Conservation (phyloP, 306 rosid genomes). For the Coriaria nepalensis region DNA sequence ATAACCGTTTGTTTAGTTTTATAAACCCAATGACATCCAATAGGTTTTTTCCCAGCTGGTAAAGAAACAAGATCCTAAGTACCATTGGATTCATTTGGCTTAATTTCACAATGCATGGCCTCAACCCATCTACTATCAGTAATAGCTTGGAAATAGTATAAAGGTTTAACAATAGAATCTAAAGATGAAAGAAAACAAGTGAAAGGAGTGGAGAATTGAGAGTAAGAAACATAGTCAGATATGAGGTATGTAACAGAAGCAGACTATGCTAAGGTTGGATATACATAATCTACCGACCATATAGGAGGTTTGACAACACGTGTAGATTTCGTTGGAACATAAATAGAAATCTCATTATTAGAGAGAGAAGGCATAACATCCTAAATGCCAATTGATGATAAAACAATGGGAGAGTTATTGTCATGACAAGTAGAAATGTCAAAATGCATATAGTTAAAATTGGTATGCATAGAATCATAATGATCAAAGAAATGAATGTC, state of each 20-base stretch:
- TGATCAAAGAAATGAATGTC: too few relatives aligned
- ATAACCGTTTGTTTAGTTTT: background rate
- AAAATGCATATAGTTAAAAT: too few relatives aligned
- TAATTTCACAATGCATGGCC: background rate
- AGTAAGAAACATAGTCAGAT: background rate
- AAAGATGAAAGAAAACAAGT: background rate
- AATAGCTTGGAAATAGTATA: background rate
- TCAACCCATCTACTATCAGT: background rate
- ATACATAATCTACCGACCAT: too few relatives aligned
- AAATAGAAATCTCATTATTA: too few relatives aligned
- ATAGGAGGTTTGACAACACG: too few relatives aligned
- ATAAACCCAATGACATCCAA: background rate
- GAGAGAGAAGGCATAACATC: too few relatives aligned
- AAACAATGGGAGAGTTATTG: too few relatives aligned
- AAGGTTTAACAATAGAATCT: background rate
- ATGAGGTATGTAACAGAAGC: background rate
- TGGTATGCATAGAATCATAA: too few relatives aligned
- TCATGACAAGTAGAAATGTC: too few relatives aligned
- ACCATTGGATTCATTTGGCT: background rate
- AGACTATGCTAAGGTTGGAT: too few relatives aligned
- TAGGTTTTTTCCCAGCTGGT: background rate
- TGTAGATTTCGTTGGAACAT: too few relatives aligned
- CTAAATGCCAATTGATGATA: too few relatives aligned
- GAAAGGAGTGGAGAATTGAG: background rate
- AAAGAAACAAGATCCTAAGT: background rate